Evolutionary conservation across 805 yeast species (phyloP).

Genomic region (Dipodascopsis uninucleata): DNA sequence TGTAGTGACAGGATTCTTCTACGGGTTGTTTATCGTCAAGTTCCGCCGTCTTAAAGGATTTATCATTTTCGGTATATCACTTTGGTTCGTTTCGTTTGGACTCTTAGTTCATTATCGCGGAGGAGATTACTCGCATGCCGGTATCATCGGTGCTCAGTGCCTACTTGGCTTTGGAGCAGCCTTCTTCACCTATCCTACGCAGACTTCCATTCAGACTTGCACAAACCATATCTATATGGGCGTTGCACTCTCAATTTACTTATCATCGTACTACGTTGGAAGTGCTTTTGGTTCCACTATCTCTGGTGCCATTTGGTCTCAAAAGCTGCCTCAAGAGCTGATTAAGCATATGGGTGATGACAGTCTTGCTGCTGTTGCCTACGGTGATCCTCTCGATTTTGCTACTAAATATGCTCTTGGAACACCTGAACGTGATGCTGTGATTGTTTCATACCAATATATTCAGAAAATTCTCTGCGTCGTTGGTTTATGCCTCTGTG

Average conservation of each 20-base stretch:
- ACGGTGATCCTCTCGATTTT: constrained; percentile 53
- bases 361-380: constrained; percentile 46
- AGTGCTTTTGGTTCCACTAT: constrained; percentile 59
- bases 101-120: constrained; percentile 55
- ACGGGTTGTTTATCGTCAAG: constrained; percentile 51
- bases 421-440: constrained; percentile 54
- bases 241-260: constrained; percentile 53
- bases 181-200: constrained; percentile 62
- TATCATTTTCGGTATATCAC: constrained; percentile 53
- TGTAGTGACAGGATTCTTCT: constrained; percentile 54
- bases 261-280: constrained; percentile 59
- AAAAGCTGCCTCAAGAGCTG: constrained; percentile 48
- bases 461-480: constrained; percentile 57
- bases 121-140: constrained; percentile 48
- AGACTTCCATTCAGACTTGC: constrained; percentile 56
- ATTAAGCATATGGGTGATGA: constrained; percentile 36
- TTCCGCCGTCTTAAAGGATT: constrained; percentile 56
- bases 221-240: constrained; percentile 65
- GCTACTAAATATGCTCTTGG: constrained; percentile 54
- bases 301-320: constrained; percentile 71
- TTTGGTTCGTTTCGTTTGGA: constrained; percentile 64
- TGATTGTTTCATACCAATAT: constrained; percentile 55
- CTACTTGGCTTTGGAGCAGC: constrained; percentile 72
- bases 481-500: constrained; percentile 53
- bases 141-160: constrained; percentile 63